Base-by-base conservation (phyloP, 1,284 basidiomycete species). In the Ustilago trichophora region DNA sequence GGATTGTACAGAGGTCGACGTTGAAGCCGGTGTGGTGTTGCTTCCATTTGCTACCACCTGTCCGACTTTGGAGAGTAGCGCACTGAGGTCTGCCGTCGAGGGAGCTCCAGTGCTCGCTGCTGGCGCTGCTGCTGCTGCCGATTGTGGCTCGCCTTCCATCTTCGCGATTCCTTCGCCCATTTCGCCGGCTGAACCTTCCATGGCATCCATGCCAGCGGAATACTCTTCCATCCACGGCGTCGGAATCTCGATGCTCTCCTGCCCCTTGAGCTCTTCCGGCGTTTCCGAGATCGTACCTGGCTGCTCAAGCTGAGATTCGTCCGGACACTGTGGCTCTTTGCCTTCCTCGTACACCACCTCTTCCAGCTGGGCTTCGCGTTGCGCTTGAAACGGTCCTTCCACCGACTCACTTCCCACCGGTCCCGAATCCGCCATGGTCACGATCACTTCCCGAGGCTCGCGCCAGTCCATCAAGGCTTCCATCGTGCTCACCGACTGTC, bases 381-480 rank as follows among this genome's bases (percentile, higher is more conserved):
- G 43, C 32, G 33, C 33, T 37, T 68, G 64, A 42, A 50, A 68
- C 6, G 57, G 58, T 12, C 64, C 67, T 32, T 71, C 67, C 13
- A 53, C 38, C n/a, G 62, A 66, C 37, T 66, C 67, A 44, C 46
- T 58, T 10, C 57, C 62, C 7, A 48, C 18, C 12, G 50, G 41
- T 24, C 27, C 52, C 4, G 27, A 29, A 4, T 41, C 52, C 19
- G 15, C 11, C 12, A 35, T 24, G 19, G 26, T 4, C n/a, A 55
- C 27, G 0, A 31, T 11, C 16, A 67, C 33, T 29, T 56, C 41
- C 11, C 41, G 44, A 16, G 66, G 68, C 24, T 53, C 45, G 40
- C 56, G 66, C 69, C 71, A 76, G 11, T 70, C 66, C 40, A 65
- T 76, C 45, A 54, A 40, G 31, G 66, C 72, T 33, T 72, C 69